These are phyloP conservation scores for Ascosphaera acerosa DNA, from an alignment of 2,329 filamentous ascomycete genomes.

Conservation along the genomic window DNA sequence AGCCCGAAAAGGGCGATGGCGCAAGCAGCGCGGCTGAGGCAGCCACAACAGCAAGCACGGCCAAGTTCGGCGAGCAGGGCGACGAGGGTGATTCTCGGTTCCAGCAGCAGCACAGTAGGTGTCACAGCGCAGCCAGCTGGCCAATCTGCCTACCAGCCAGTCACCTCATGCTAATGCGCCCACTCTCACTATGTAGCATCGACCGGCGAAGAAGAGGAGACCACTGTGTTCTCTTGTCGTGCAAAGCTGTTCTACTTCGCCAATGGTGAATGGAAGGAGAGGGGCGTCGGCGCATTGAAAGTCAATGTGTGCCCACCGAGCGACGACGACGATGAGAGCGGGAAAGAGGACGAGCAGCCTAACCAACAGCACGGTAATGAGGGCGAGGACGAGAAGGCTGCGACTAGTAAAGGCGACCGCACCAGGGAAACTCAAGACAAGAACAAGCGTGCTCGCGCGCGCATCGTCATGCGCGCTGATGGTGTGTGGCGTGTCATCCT, in stretches of 20 bases:
- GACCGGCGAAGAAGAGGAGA: slow-evolving; percentile 68
- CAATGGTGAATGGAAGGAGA: slow-evolving; percentile 62
- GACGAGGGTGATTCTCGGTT: slow-evolving; percentile 25
- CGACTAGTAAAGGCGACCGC: slow-evolving; percentile 2
- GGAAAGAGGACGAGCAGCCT: slow-evolving; percentile 22
- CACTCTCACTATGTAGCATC: slow-evolving; percentile 41
- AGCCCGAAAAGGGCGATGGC: no score
- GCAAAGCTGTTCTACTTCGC: slow-evolving; percentile 69
- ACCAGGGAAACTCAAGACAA: slow-evolving; percentile 7
- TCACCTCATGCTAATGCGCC: no score
- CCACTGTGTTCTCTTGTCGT: slow-evolving; percentile 46
- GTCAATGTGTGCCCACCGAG: slow-evolving; percentile 44
- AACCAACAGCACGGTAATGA: slow-evolving; percentile 13
- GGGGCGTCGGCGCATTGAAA: slow-evolving; percentile 61
- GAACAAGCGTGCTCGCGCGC: slow-evolving; percentile 25
- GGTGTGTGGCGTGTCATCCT: slow-evolving; percentile 67
- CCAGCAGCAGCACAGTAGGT: slow-evolving; percentile 39
- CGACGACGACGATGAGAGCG: slow-evolving; percentile 27
- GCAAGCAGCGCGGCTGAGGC: no score
- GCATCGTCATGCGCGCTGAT: slow-evolving; percentile 77
- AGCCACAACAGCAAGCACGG: no score
- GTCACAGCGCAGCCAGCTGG: neutral
- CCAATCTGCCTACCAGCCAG: no score
- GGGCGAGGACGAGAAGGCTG: slow-evolving; percentile 19
- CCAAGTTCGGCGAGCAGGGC: no score